Evolutionary conservation across 163 green algal species (phyloP), one percentile per base, ranked within the genome.

Genomic region (Prototheca stagnorum): DNA sequence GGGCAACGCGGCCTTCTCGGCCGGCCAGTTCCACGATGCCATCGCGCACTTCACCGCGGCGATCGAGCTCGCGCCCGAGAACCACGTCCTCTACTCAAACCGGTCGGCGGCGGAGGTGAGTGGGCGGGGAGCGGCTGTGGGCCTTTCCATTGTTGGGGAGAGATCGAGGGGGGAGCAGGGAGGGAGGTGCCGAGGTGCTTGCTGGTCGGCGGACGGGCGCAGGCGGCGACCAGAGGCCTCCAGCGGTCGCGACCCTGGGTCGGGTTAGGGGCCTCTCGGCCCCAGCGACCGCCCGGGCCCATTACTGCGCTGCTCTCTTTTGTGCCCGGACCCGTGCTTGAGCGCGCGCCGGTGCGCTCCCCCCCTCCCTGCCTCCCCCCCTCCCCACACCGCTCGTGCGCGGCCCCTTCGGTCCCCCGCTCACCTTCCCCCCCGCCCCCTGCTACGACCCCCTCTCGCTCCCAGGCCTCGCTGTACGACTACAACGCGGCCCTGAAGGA

Each of bases 11-110:
- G 86, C 83, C 3, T 97, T 99, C 56, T 72, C 59, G 6, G 72
- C 74, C 5, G 75, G 75, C 14, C 62, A 80, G 2, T 94, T 77
- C 51, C 65, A 87, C 9, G 78, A 93, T 35, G 90, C 90, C 1
- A 80, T 93, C 17, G 51, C 83, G 20, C 64, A 77, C 56, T 99
- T 96, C 53, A 73, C 67, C 1, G 49, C 82, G 22, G 90, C 80
- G 4, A 95, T 97, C 14, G 75, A 64, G 16, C 27, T 92, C 0
- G 84, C 90, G 40, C 62, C 76, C 2, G 59, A n/a, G 24, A 97
- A 97, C 62, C 86, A 97, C 47, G 81, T 97, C 3, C 73, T 96
- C 2, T 96, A 82, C 74, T 89, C 69, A 70, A 99, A 99, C 67
- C 62, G 81, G 15, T 92, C 78, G 4, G 85, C 82, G 12, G 64